Conservation (phyloP, 768 basidiomycete species). For the Tulasnella sp. region DNA sequence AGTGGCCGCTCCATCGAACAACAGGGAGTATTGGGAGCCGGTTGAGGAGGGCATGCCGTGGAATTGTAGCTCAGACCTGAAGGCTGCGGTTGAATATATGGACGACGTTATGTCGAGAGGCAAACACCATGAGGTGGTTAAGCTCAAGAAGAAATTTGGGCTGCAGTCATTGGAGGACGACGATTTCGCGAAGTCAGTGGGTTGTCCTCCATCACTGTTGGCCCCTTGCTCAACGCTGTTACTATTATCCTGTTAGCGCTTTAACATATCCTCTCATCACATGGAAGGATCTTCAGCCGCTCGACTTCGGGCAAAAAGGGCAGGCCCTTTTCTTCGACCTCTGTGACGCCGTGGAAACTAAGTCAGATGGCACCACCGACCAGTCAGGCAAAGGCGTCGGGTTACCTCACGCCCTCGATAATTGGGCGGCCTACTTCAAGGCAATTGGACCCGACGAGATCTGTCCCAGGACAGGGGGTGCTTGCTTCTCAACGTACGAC, state of each 20-base stretch:
- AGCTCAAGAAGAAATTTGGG: neutral
- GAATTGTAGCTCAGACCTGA: constrained; percentile 25
- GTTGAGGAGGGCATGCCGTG: constrained; percentile 18
- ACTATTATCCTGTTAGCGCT: neutral
- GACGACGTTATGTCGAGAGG: neutral
- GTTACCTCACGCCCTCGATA: neutral
- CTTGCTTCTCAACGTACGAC: constrained; percentile 21
- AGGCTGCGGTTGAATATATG: neutral
- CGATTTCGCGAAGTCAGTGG: neutral
- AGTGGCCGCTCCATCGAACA: neutral
- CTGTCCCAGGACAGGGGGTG: constrained; percentile 20
- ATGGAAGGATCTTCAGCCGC: constrained; percentile 19
- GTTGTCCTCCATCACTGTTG: neutral
- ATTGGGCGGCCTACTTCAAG: constrained; percentile 21
- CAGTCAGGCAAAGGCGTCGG: neutral
- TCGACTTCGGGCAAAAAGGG: neutral
- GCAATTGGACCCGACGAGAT: neutral
- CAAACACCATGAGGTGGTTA: too few species aligned
- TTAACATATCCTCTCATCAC: constrained; percentile 12
- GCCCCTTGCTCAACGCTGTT: neutral
- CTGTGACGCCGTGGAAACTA: constrained; percentile 27
- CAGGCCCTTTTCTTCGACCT: constrained; percentile 18
- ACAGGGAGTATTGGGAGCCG: constrained; percentile 23
- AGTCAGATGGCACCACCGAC: neutral
- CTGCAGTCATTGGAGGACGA: neutral